Conservation (phyloP, 176 grass and related monocot genomes). For the Oryza rufipogon region DNA sequence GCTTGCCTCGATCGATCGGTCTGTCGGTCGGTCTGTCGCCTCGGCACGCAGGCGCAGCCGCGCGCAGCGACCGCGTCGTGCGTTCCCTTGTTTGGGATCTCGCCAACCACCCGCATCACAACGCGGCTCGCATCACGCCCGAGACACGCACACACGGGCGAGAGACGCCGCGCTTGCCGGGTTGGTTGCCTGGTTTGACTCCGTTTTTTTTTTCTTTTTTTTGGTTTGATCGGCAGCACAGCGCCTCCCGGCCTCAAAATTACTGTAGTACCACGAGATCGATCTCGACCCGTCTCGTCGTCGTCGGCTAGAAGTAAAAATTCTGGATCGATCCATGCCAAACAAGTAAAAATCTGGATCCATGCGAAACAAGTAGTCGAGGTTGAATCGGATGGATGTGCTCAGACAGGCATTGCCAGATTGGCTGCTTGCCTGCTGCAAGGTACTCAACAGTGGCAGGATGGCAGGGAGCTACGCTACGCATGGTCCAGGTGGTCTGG, state of each 20-base stretch:
- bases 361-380: neutral
- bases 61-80: conserved; percentile 9
- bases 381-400: neutral
- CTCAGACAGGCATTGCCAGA: no score
- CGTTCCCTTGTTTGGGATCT: conserved; percentile 14
- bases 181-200: neutral
- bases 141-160: neutral
- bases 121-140: conserved; percentile 32
- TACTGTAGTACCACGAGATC: no score
- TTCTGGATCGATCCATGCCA: neutral
- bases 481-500: neutral
- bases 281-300: no score
- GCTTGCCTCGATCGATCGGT: neutral
- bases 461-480: neutral
- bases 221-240: neutral
- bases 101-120: neutral
- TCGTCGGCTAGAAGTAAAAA: neutral
- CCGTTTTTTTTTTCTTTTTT: neutral
- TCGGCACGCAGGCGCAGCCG: neutral
- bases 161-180: neutral
- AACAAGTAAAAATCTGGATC: neutral
- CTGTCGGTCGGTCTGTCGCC: no score
- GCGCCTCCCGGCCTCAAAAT: no score
- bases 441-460: neutral
- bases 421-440: neutral